These are phyloP conservation scores for Cardiospermum halicacabum DNA, from an alignment of 345 rosid species.

Conservation along the genomic window DNA sequence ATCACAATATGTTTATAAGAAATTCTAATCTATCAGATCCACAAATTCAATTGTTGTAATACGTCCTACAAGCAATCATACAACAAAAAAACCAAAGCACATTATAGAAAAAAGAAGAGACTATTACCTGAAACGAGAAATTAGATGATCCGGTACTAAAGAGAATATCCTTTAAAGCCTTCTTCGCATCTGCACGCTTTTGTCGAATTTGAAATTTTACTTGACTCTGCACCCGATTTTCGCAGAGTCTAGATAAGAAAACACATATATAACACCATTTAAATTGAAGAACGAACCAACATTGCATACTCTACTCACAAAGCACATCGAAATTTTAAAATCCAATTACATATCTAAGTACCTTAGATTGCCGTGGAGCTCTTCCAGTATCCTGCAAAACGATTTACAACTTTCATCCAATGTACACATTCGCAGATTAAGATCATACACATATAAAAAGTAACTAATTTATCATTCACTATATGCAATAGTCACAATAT, in stretches of 20 bases:
- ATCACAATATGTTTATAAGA: too few relatives aligned
- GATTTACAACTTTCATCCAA: constrained; percentile 2
- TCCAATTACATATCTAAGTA: constrained; percentile 7
- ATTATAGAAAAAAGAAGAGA: not conserved
- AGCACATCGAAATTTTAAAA: not conserved
- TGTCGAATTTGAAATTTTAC: constrained; percentile 42
- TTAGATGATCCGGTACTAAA: constrained; percentile 26
- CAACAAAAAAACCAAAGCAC: not conserved
- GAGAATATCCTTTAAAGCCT: constrained; percentile 45
- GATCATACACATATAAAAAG: too few relatives aligned
- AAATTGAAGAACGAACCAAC: not conserved
- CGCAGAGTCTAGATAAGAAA: constrained; percentile 15
- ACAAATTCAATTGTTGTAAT: not conserved
- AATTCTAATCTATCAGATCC: not conserved
- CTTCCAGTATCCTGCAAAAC: constrained; percentile 32
- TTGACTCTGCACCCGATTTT: constrained; percentile 30
- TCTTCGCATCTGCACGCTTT: constrained; percentile 52
- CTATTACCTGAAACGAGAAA: constrained; percentile 36
- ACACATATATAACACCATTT: not conserved
- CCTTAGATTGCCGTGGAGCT: constrained; percentile 42
- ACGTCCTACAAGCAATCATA: too few relatives aligned
- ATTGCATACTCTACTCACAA: not conserved
- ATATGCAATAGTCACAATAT: too few relatives aligned
- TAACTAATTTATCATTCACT: too few relatives aligned
- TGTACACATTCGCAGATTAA: too few relatives aligned